These are phyloP conservation scores for Bertia moriformis DNA, from an alignment of 2,329 filamentous ascomycete genomes.

Conservation along the genomic window DNA sequence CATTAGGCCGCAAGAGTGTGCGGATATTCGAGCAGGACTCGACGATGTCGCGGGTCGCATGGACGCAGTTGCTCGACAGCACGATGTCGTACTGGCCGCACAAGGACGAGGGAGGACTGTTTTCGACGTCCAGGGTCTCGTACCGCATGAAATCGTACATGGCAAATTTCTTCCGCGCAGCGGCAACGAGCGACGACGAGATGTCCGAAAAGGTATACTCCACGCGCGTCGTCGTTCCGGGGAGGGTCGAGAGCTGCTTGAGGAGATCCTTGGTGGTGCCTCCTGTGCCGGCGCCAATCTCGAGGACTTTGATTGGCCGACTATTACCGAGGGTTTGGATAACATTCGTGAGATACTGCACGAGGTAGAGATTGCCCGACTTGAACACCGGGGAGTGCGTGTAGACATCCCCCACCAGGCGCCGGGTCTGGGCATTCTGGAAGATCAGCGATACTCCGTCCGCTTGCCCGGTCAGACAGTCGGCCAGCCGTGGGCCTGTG, in stretches of 20 bases:
- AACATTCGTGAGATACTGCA: conserved; percentile 5
- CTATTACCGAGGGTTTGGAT: conserved; percentile 1
- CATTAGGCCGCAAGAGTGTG: neutral
- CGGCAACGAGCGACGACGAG: conserved; percentile 7
- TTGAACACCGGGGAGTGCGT: conserved; percentile 11
- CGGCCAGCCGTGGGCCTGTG: conserved; percentile 17
- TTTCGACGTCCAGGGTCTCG: neutral
- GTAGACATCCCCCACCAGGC: conserved; percentile 20
- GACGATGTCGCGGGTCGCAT: neutral
- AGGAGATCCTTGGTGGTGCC: conserved; percentile 20
- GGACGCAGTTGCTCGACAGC: neutral
- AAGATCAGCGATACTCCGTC: conserved; percentile 24
- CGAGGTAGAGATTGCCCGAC: conserved; percentile 8
- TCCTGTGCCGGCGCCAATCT: conserved; percentile 26
- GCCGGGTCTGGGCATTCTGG: conserved; percentile 9
- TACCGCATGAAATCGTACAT: neutral
- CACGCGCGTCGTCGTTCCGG: conserved; percentile 12
- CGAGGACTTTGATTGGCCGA: conserved; percentile 19
- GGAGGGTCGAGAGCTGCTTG: conserved; percentile 7
- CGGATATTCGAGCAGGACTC: neutral
- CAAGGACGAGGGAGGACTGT: neutral
- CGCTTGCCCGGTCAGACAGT: conserved; percentile 17
- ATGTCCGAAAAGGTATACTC: conserved; percentile 28
- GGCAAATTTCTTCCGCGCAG: neutral
- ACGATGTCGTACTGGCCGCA: neutral